Percentiles rank a stretch among this genome's conserved stretches.
These are phyloP conservation scores for Penicillium sp. DNA, from an alignment of 2,329 filamentous ascomycete genomes.

Conservation along the genomic window DNA sequence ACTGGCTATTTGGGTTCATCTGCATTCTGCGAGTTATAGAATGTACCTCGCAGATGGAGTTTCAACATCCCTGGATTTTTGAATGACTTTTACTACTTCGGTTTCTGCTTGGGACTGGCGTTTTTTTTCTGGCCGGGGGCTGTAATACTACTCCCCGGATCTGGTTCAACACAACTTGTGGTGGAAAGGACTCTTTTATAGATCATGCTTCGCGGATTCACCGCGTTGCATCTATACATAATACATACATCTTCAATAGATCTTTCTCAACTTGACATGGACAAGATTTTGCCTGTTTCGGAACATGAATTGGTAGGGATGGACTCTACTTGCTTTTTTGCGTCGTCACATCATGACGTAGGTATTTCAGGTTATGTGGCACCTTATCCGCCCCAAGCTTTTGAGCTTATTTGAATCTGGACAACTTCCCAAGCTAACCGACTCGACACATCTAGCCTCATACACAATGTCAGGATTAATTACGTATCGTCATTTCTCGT, in stretches of 20 bases:
- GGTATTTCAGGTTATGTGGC: neutral
- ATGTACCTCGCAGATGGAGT: slow-evolving; percentile 18
- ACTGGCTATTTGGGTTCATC: neutral
- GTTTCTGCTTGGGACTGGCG: slow-evolving; percentile 15
- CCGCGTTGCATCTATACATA: slow-evolving; percentile 3
- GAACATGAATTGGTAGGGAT: neutral
- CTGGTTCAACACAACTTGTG: slow-evolving; percentile 20
- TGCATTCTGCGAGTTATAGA: slow-evolving; percentile 18
- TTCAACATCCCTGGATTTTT: slow-evolving; percentile 25
- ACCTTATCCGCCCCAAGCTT: neutral
- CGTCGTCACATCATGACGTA: slow-evolving; percentile 4
- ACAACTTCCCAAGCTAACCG: neutral
- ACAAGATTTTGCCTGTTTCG: neutral
- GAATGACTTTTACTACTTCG: slow-evolving; percentile 9
- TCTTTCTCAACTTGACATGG: neutral
- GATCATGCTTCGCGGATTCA: slow-evolving; percentile 14
- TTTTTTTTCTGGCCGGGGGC: slow-evolving; percentile 8
- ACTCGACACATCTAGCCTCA: neutral
- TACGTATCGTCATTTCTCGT: slow-evolving; percentile 34
- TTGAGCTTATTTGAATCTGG: neutral
- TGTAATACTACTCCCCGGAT: slow-evolving; percentile 8
- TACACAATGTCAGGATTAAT: slow-evolving; percentile 33
- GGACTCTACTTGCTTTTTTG: neutral
- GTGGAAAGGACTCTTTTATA: slow-evolving; percentile 13
- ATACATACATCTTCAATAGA: slow-evolving; percentile 3